Evolutionary conservation across 441 rosid species (phyloP), one percentile per base, ranked within the genome.

Genomic region (Metrosideros polymorpha): DNA sequence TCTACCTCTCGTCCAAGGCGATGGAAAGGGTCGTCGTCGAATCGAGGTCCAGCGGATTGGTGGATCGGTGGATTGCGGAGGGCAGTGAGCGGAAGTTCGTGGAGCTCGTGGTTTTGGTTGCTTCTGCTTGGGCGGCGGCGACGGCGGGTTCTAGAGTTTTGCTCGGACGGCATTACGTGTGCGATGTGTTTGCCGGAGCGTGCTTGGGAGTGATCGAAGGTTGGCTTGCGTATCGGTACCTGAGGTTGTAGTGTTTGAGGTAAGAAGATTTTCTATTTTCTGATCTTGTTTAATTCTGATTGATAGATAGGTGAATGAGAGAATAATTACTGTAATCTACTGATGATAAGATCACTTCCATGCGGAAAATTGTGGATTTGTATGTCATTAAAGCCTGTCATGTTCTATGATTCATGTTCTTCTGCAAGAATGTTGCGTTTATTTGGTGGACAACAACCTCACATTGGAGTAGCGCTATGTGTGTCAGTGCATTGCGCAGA

Each of bases 91-190:
- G 84, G 4, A 88, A 76, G 9, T 55, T 86, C 77, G 91, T 85
- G 83, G 91, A 85, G 84, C 87, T 85, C 8, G 89, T 91, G 61
- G 89, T 91, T 75, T 35, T 86, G 10, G 90, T 32, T 12, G 91
- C 92, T 13, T 91, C 94, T 91, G 84, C 85, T 22, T 97, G 99
- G 98, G 99, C 99, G 17, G 66, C 82, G 75, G 82, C 89, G 45
- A 94, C 99, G 15, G 93, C 97, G 13, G 30, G 88, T 32, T 97
- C 99, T n/a, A 92, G 98, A 92, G 94, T 95, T 91, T 90, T 96
- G 42, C 94, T 96, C 2, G 99, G 99, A 66, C 91, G 99, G 86
- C 99, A 96, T 91, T 95, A 91, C 52, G 90, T 92, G 66, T 63
- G 91, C 7, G 98, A 97, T 83, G 97, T 97, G 12, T 87, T 93